A percentile compares a stretch with the other conserved stretches of the same genome.
phyloP scores from a whole-genome alignment of 345 rosid species.

The Brassica carinata region DNA sequence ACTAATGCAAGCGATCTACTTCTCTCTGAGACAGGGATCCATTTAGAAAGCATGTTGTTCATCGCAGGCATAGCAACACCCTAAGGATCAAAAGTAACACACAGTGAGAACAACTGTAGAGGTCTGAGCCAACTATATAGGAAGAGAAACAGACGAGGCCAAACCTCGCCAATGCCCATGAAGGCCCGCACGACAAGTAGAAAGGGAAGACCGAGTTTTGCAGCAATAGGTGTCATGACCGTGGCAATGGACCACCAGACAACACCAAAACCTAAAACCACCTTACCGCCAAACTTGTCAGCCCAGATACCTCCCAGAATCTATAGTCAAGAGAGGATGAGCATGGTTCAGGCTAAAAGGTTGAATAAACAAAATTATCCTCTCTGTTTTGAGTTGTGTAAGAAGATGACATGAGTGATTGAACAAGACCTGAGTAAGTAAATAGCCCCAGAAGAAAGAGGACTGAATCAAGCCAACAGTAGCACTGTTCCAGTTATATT shows the following conservation, averaged over 20 bases:
- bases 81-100: constrained; percentile 46
- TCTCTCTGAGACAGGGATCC: constrained; percentile 99
- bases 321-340: constrained; percentile 37
- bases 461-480: constrained; percentile 98
- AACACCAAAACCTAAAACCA: constrained; percentile 91
- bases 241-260: constrained; percentile 98
- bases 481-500: constrained; percentile 93
- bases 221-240: constrained; percentile 93
- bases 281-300: constrained; percentile 91
- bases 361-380: no score
- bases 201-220: constrained; percentile 84
- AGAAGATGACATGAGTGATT: not conserved
- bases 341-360: not conserved
- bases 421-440: constrained; percentile 81
- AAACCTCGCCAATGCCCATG: constrained; percentile 98
- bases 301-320: constrained; percentile 99
- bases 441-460: constrained; percentile 98
- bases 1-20: constrained; percentile 96
- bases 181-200: constrained; percentile 87
- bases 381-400: no score
- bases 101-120: constrained; percentile 20
- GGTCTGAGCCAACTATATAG: not conserved
- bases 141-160: constrained; percentile 32
- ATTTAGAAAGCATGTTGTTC: constrained; percentile 94
- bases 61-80: constrained; percentile 99